phyloP scores from a whole-genome alignment of 768 basidiomycete genomes.

The Boletus insuetus region DNA sequence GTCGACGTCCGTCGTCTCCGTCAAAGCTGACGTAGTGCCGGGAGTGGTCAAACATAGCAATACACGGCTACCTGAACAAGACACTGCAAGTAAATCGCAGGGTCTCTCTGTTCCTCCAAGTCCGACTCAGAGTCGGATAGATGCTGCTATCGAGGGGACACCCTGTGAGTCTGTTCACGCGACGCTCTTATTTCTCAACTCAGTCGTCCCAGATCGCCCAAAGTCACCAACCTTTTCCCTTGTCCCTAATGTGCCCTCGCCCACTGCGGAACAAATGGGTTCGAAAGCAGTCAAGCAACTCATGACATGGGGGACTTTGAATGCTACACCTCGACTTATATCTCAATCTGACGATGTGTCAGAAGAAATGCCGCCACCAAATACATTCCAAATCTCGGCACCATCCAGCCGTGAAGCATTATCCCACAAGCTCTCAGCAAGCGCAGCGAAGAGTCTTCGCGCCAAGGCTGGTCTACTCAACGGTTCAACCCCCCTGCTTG shows the following conservation, averaged over 20 bases:
- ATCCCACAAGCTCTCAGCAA: constrained; percentile 77
- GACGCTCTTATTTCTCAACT: constrained; percentile 2
- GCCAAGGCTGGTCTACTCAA: constrained; percentile 68
- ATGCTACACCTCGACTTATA: constrained; percentile 88
- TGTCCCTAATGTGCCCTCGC: constrained; percentile 84
- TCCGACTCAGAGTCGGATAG: constrained; percentile 86
- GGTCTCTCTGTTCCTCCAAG: constrained; percentile 68
- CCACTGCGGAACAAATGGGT: constrained; percentile 78
- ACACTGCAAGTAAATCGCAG: constrained; percentile 44
- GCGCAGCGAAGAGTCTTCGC: constrained; percentile 78
- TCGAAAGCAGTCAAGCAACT: constrained; percentile 84
- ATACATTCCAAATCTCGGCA: constrained; percentile 74
- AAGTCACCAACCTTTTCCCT: constrained; percentile 68
- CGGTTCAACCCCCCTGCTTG: constrained; percentile 28
- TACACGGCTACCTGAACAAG: constrained; percentile 78
- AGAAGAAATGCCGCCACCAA: constrained; percentile 41
- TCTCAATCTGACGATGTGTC: constrained; percentile 56
- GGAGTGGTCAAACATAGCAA: constrained; percentile 74
- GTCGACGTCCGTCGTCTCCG: constrained; percentile 29
- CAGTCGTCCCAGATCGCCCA: constrained; percentile 52
- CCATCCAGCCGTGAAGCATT: constrained; percentile 79
- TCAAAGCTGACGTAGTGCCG: constrained; percentile 40
- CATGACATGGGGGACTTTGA: constrained; percentile 96
- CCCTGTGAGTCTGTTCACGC: constrained; percentile 61
- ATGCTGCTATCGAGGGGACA: constrained; percentile 90